Conservation (phyloP, 2,329 filamentous ascomycete genomes). For the Colletotrichum sp. region DNA sequence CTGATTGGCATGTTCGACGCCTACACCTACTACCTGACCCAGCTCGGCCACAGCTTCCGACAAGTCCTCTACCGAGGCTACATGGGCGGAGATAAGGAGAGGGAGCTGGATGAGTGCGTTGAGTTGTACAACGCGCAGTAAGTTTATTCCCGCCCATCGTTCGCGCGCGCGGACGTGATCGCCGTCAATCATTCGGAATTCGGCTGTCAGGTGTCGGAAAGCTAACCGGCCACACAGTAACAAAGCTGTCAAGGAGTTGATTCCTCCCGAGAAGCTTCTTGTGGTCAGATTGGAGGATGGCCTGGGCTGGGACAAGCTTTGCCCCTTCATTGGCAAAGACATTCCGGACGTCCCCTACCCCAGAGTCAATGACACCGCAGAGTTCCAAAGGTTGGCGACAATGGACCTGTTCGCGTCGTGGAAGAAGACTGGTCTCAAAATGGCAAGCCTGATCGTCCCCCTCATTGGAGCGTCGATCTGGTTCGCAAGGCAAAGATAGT, state of each 20-base stretch:
- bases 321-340: slow-evolving; percentile 32
- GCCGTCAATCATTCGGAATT: not conserved
- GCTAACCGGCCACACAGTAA: slow-evolving; percentile 21
- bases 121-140: slow-evolving; percentile 1
- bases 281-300: slow-evolving; percentile 35
- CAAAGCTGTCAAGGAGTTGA: slow-evolving; percentile 26
- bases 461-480: not conserved
- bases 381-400: slow-evolving; percentile 27
- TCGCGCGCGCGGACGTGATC: not conserved
- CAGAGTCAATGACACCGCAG: slow-evolving; percentile 30
- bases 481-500: not conserved
- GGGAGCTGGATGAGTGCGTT: not conserved
- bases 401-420: not conserved
- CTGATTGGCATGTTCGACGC: not conserved
- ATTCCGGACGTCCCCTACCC: slow-evolving; percentile 33
- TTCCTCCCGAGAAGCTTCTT: slow-evolving; percentile 32
- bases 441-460: not conserved
- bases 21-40: slow-evolving; percentile 2
- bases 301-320: slow-evolving; percentile 40
- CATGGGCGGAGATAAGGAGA: not conserved
- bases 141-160: not conserved
- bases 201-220: not conserved
- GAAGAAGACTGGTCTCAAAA: not conserved
- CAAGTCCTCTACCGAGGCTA: not conserved
- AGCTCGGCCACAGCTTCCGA: not conserved